Evolutionary conservation across 2,329 filamentous ascomycete genomes (phyloP).

Genomic region (Trichophyton rubrum): DNA sequence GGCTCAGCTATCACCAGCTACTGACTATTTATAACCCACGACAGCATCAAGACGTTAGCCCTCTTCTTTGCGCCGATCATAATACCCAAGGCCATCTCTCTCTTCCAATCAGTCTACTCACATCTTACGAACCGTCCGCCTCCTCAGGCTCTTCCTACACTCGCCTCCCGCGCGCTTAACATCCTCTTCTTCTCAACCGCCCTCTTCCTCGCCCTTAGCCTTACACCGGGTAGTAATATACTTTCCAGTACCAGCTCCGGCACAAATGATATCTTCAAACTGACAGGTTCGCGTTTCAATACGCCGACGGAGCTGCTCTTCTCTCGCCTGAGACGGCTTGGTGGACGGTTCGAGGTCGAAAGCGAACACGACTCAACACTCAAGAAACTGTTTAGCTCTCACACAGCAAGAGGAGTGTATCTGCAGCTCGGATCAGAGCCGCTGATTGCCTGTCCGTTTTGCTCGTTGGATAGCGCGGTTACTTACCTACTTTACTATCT

Average conservation of each 20-base stretch:
- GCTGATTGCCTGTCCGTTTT: constrained; percentile 69
- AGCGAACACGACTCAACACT: constrained; percentile 48
- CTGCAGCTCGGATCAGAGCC: constrained; percentile 67
- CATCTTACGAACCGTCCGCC: constrained; percentile 25
- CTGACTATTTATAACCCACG: not conserved
- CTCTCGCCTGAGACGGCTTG: constrained; percentile 47
- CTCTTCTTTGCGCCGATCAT: constrained; percentile 34
- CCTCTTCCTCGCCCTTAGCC: constrained; percentile 47
- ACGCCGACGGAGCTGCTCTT: constrained; percentile 79
- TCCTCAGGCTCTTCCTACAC: constrained; percentile 25
- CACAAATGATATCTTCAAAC: constrained; percentile 57
- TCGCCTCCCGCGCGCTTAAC: constrained; percentile 31
- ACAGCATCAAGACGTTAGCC: constrained; percentile 31
- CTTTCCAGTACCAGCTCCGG: constrained; percentile 37
- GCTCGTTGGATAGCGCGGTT: constrained; percentile 53
- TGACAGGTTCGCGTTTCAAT: constrained; percentile 69
- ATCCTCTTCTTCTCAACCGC: constrained; percentile 43
- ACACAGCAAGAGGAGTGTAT: constrained; percentile 67
- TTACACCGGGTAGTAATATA: constrained; percentile 35
- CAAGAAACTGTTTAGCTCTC: constrained; percentile 53
- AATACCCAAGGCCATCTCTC: constrained; percentile 28
- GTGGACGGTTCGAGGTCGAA: constrained; percentile 20
- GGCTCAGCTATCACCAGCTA: not conserved
- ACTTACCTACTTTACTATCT: constrained; percentile 72
- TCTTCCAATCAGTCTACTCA: constrained; percentile 26